phyloP scores from a whole-genome alignment of 2,329 filamentous ascomycete species.

The Paraconiothyrium sp. region DNA sequence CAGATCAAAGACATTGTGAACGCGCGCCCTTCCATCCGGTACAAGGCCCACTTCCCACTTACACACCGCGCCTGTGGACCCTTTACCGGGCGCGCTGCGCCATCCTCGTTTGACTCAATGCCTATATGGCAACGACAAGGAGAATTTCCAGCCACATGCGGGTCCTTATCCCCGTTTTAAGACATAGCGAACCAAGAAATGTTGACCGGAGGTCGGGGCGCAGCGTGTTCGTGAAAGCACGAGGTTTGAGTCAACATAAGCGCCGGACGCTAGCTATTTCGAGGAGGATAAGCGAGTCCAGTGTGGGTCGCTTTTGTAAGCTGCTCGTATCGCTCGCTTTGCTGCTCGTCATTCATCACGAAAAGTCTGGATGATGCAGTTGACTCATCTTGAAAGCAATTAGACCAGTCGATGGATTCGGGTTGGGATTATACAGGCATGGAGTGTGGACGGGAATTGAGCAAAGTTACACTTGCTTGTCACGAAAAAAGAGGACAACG shows the following conservation, averaged over 20 bases:
- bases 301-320: not conserved
- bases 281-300: not conserved
- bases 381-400: not conserved
- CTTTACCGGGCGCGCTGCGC: not conserved
- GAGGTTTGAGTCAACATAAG: constrained; percentile 5
- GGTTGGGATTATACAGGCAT: not conserved
- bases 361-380: not conserved
- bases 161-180: not conserved
- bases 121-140: not conserved
- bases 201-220: not conserved
- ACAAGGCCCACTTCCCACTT: not conserved
- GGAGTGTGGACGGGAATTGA: not conserved
- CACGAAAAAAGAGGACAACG: not conserved
- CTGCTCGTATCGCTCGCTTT: constrained; percentile 11
- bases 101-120: constrained; percentile 1
- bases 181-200: not conserved
- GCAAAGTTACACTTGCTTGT: not conserved
- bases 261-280: constrained; percentile 1
- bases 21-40: constrained; percentile 1
- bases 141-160: not conserved
- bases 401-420: not conserved
- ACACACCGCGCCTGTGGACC: not conserved
- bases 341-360: not conserved
- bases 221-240: not conserved
- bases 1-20: not conserved